Evolutionary conservation across 1,284 basidiomycete genomes (phyloP).

Genomic region (Xerocomus nothofagi): DNA sequence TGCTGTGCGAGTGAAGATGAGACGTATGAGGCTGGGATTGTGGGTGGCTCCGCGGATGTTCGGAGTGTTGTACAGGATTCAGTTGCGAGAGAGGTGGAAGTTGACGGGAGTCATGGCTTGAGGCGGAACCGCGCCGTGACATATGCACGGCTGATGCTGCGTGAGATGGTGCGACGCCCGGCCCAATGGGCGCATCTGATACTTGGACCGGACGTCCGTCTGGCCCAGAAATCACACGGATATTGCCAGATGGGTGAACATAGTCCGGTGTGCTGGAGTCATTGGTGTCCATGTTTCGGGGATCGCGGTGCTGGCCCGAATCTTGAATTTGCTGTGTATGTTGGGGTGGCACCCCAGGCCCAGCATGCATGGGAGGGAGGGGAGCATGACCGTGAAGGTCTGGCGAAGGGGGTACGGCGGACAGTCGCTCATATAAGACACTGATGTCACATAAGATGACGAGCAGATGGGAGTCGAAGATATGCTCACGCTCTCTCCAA

Average conservation of each 20-base stretch:
- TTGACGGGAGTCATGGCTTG: conserved; percentile 46
- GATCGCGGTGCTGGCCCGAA: conserved; percentile 41
- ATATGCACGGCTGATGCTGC: conserved; percentile 32
- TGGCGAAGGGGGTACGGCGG: conserved; percentile 56
- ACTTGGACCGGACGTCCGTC: conserved; percentile 50
- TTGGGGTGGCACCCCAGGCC: conserved; percentile 36
- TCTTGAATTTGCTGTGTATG: conserved; percentile 37
- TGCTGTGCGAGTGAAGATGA: conserved; percentile 37
- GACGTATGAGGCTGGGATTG: conserved; percentile 42
- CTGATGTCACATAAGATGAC: conserved; percentile 42
- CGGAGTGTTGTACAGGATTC: conserved; percentile 43
- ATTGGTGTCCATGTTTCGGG: conserved; percentile 42
- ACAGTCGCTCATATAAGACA: conserved; percentile 75
- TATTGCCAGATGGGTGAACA: conserved; percentile 43
- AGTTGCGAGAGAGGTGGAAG: conserved; percentile 50
- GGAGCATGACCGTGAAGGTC: conserved; percentile 44
- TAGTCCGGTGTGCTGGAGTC: conserved; percentile 50
- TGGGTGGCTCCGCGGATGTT: conserved; percentile 36
- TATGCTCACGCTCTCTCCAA: conserved; percentile 82
- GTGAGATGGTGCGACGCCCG: conserved; percentile 45
- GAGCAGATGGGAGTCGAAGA: conserved; percentile 20
- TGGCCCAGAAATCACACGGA: conserved; percentile 43
- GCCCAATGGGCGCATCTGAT: conserved; percentile 44
- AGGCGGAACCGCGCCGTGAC: conserved; percentile 39
- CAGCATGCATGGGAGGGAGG: conserved; percentile 40